Evolutionary conservation across 805 yeast species (phyloP), one percentile per base, ranked within the genome.

Genomic region (Debaryomyces castellii): DNA sequence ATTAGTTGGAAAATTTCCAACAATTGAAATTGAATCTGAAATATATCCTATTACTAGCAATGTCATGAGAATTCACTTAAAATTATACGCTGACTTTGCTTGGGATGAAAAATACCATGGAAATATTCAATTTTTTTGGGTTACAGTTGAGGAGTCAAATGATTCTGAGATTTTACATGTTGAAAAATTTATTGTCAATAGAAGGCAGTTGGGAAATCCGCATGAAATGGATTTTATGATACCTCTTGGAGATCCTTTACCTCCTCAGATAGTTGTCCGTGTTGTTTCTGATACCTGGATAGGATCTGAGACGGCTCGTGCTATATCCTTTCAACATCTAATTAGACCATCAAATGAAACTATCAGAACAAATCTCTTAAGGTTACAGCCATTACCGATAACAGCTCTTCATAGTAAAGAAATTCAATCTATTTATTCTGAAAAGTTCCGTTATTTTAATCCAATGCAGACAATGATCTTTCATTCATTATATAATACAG

Each of bases 391-490:
- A 1, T 72, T 94, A 25, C 97, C 98, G 0, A 71, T 84, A 0
- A 66, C 85, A 0, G 97, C 97, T 0, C 70, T 92, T 25, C 87
- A 89, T 46, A 76, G 90, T 59, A 66, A 76, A 1, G 70, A 74
- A 12, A 64, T 89, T 38, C 96, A 91, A 60, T 59, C 71, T 4
- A 82, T 91, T 35, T 94, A 94, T 61, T 68, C 74, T 3, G 47
- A 63, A 5, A 81, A 76, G 53, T 94, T 94, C 72, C 79, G 80
- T 46, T 92, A 87, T 66, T 94, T 94, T 76, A 94, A 94, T 61
- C 98, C 99, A 3, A 91, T 94, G 97, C 99, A 94, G 67, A 92
- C 98, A 0, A 92, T 92, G 98, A 80, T 86, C 0, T 94, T 94
- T 69, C 96, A 91, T 60, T 80, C 96, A 0, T 67, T 94, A 39